phyloP scores from a whole-genome alignment of 75 land plant genomes.

The Pinus taeda region DNA sequence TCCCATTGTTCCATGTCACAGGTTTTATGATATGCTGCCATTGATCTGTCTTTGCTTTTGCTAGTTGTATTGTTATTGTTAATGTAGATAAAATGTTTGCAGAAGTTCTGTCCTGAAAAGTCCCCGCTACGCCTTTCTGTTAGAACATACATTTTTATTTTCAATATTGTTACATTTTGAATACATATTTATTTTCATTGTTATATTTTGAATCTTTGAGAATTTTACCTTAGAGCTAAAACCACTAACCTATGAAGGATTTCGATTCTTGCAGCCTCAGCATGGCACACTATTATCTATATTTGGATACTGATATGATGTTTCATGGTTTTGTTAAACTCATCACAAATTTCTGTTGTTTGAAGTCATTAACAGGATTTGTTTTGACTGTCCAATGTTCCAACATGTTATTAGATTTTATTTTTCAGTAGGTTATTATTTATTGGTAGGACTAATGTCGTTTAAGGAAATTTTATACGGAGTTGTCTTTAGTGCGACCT shows the following conservation, averaged over 20 bases:
- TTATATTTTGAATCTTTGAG: background rate
- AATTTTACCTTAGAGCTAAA: background rate
- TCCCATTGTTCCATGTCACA: too few relatives aligned
- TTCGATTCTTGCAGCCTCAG: background rate
- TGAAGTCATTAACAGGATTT: too few relatives aligned
- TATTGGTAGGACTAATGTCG: background rate
- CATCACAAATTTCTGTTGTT: too few relatives aligned
- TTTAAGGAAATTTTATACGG: background rate
- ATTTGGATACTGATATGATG: too few relatives aligned
- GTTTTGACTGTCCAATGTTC: too few relatives aligned
- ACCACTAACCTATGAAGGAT: background rate
- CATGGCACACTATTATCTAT: too few relatives aligned
- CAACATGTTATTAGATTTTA: background rate
- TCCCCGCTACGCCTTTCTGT: too few relatives aligned
- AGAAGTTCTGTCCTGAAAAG: background rate
- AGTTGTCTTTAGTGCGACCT: too few relatives aligned
- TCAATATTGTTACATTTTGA: too few relatives aligned
- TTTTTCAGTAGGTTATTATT: background rate
- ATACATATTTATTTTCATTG: too few relatives aligned
- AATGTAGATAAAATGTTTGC: background rate
- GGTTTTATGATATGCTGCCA: background rate
- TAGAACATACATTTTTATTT: too few relatives aligned
- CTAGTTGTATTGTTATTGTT: background rate
- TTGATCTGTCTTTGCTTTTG: background rate
- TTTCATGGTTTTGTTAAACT: too few relatives aligned